These are phyloP conservation scores for Chenopodium berlandieri DNA, from an alignment of 148 eudicot species.

Conservation along the genomic window DNA sequence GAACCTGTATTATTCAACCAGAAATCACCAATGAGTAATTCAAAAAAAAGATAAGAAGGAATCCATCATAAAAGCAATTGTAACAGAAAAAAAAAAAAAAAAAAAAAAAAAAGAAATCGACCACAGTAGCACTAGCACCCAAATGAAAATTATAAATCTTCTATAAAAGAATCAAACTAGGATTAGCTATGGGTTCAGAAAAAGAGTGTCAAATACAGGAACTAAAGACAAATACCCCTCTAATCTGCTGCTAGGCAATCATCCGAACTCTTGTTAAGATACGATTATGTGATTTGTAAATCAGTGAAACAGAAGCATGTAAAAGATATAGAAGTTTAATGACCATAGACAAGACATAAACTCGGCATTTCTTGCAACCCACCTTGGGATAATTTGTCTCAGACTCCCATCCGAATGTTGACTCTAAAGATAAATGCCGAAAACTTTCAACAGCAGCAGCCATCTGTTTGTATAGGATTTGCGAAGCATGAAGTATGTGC, in stretches of 20 bases:
- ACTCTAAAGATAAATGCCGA: slow-evolving; percentile 26
- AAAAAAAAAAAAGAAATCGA: no score
- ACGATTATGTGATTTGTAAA: background rate
- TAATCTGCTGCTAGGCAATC: background rate
- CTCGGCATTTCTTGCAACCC: background rate
- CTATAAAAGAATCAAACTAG: background rate
- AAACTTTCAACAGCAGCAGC: slow-evolving; percentile 29
- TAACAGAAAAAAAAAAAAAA: background rate
- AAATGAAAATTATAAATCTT: no score
- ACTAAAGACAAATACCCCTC: background rate
- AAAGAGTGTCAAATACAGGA: background rate
- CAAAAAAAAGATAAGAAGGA: background rate
- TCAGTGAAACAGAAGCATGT: background rate
- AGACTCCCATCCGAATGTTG: slow-evolving; percentile 76
- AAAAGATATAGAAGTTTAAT: background rate
- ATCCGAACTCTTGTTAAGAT: background rate
- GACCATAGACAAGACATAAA: background rate
- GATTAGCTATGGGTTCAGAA: no score
- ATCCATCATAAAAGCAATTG: background rate
- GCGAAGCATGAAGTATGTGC: slow-evolving; percentile 75
- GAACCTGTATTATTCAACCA: slow-evolving; percentile 45
- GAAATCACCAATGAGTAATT: background rate
- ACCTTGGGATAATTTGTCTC: slow-evolving; percentile 76
- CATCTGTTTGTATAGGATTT: slow-evolving; percentile 48
- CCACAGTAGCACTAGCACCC: background rate